These are phyloP conservation scores for Ligustrum vulgare DNA, from an alignment of 257 asterid genomes.

Conservation along the genomic window DNA sequence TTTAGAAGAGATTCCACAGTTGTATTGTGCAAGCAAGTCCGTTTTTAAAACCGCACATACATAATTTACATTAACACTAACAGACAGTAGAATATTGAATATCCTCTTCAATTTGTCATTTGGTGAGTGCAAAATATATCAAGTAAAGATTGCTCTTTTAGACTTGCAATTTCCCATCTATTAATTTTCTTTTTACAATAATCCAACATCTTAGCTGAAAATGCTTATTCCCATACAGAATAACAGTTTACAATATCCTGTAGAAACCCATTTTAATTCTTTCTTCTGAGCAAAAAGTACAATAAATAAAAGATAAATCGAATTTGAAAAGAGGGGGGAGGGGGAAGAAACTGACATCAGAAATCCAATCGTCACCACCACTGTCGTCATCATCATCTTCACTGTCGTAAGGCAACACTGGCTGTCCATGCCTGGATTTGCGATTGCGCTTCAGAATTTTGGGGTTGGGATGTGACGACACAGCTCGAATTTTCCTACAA, in stretches of 20 bases:
- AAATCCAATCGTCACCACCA: constrained; percentile 39
- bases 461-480: constrained; percentile 73
- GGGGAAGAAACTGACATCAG: constrained; percentile 61
- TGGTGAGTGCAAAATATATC: background rate
- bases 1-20: background rate
- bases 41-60: background rate
- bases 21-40: background rate
- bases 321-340: too few species aligned
- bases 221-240: background rate
- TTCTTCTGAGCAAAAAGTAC: constrained; percentile 5
- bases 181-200: background rate
- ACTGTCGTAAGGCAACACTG: constrained; percentile 59
- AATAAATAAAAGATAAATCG: background rate
- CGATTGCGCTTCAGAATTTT: constrained; percentile 71
- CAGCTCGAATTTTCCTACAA: constrained; percentile 31
- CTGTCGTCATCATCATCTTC: constrained; percentile 34
- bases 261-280: background rate
- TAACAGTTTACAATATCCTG: background rate
- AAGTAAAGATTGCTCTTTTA: background rate
- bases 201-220: background rate
- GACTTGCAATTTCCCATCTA: background rate
- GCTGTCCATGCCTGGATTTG: constrained; percentile 65
- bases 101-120: background rate
- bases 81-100: background rate
- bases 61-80: background rate